Evolutionary conservation across 495 filamentous ascomycete species (phyloP), one percentile per base, ranked within the genome.

Genomic region (Penicillium cataractarum): DNA sequence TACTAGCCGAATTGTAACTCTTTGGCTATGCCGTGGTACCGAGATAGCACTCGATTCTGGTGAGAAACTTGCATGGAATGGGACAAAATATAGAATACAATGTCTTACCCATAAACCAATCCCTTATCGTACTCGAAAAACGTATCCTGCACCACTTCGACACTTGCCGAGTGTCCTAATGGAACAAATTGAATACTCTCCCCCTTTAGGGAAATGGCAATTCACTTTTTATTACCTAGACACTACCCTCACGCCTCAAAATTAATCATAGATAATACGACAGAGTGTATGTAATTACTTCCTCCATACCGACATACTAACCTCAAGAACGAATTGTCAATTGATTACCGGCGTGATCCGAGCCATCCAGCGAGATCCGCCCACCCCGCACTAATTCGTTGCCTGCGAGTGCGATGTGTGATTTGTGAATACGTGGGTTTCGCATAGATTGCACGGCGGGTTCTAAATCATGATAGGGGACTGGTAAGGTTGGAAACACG

Each of bases 401-500:
- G 9, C n/a, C 9, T 21, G 3, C 49, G 31, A 21, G 4, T 21
- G 3, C 49, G 31, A 21, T 1, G 13, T 58, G 44, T 50, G 40
- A 48, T 58, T 58, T 37, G 42, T 35, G 29, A 15, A 40, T 21
- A 39, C 31, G 40, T 52, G 19, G 53, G 66, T 69, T 69, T 69
- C 66, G 60, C 54, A 69, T 69, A 50, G 55, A 69, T 69, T 65
- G 66, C 31, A 53, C 56, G 22, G 54, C 58, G 48, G 55, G 55
- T 39, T 56, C 52, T 21, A 29, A 29, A 17, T 29, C 46, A 50
- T n/a, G 46, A 60, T 55, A 58, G 55, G 58, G 35, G 13, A 17
- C 13, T 12, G 15, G 15, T 39, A 17, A 39, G 10, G 13, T 39
- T 17, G 35, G 17, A 39, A 39, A 39, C 35, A 39, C 15, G 35